Percentiles rank a stretch among this genome's conserved stretches.
Conservation (phyloP, 768 basidiomycete genomes). For the Xerocomellus chrysenteron region DNA sequence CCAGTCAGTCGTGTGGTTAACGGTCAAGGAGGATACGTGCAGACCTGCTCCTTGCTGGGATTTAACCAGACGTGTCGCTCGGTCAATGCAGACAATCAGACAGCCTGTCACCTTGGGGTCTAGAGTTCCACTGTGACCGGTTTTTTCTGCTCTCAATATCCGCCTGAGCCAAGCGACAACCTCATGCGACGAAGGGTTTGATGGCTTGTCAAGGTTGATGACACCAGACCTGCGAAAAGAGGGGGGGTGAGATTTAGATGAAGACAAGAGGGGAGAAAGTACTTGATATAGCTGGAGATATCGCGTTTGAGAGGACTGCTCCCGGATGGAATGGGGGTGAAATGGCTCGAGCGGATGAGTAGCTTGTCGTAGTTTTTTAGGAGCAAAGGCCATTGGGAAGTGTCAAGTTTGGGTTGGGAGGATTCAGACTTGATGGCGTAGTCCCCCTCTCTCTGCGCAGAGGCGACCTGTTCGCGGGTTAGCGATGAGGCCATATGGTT, state of each 20-base stretch:
- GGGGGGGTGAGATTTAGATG: not conserved
- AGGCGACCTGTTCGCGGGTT: constrained; percentile 66
- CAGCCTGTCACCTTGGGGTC: constrained; percentile 99
- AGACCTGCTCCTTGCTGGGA: constrained; percentile 96
- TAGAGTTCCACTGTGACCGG: constrained; percentile 96
- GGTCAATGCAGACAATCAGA: constrained; percentile 98
- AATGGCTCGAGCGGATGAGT: constrained; percentile 91
- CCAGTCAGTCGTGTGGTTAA: constrained; percentile 1
- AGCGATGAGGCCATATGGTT: constrained; percentile 34
- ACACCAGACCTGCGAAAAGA: constrained; percentile 78
- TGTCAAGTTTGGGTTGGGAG: constrained; percentile 76
- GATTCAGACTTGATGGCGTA: constrained; percentile 81
- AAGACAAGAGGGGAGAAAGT: constrained; percentile 10
- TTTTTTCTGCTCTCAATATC: constrained; percentile 97
- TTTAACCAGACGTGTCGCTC: constrained; percentile 95
- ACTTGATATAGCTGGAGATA: constrained; percentile 89
- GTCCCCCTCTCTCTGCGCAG: constrained; percentile 72
- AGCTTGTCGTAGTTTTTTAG: constrained; percentile 99
- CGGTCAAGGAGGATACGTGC: constrained; percentile 21
- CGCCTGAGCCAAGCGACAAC: constrained; percentile 98
- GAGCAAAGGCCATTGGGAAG: constrained; percentile 95
- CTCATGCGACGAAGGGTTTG: constrained; percentile 98
- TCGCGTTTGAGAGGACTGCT: constrained; percentile 95
- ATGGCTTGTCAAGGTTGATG: constrained; percentile 99
- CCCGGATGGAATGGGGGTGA: constrained; percentile 94